A percentile compares a stretch with the other conserved stretches of the same genome.
Conservation (phyloP, 1,284 basidiomycete species). For the Neolentinus lepideus region DNA sequence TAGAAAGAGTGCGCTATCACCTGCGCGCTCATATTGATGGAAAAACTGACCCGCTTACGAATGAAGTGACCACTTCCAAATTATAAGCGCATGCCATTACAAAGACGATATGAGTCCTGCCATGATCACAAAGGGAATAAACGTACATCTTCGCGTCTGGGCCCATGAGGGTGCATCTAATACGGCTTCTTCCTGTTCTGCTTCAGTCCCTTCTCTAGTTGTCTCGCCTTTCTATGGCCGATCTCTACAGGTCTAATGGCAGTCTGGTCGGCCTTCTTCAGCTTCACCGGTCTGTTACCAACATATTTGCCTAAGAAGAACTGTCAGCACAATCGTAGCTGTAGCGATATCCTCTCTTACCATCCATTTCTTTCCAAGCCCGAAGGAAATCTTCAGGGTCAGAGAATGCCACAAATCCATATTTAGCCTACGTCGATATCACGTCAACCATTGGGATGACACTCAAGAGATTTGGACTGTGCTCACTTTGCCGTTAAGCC, state of each 20-base stretch:
- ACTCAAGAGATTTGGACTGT: not conserved
- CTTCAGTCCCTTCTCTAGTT: conserved; percentile 75
- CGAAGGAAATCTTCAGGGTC: conserved; percentile 98
- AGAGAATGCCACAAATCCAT: conserved; percentile 95
- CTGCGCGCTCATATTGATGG: not conserved
- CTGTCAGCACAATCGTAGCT: conserved; percentile 5
- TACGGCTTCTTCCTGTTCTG: conserved; percentile 76
- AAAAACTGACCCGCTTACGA: not conserved
- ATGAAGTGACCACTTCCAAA: not conserved
- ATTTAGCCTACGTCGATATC: conserved; percentile 68
- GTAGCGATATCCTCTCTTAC: conserved; percentile 35
- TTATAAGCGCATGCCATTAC: not conserved
- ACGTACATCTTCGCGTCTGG: not conserved
- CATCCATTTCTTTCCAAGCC: conserved; percentile 99
- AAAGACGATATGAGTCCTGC: conserved; percentile 1
- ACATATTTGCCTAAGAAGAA: conserved; percentile 82
- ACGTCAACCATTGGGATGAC: conserved; percentile 1
- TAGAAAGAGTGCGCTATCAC: not conserved
- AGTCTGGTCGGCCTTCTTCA: conserved; percentile 81
- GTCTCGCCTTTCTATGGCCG: conserved; percentile 82
- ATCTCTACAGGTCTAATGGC: conserved; percentile 89
- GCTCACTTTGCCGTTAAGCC: conserved; percentile 79
- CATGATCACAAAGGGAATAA: not conserved
- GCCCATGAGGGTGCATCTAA: conserved; percentile 20
- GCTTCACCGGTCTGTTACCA: conserved; percentile 87